A percentile compares a stretch with the other conserved stretches of the same genome.
phyloP scores from a whole-genome alignment of 2,329 filamentous ascomycete genomes.

The Calycina marina region DNA sequence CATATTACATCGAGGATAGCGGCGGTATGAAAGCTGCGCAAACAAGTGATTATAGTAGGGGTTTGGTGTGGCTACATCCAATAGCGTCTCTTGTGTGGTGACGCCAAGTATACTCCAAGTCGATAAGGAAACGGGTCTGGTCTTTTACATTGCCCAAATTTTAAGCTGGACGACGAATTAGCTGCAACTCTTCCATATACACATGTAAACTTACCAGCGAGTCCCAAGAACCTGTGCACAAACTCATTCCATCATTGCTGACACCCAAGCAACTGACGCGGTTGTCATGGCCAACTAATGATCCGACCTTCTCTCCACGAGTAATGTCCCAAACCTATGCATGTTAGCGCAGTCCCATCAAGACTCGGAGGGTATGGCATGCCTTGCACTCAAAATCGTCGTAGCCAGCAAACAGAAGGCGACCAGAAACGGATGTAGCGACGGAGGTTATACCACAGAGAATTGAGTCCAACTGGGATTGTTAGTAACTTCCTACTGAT shows the following conservation, averaged over 20 bases:
- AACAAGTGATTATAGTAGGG: too few species aligned
- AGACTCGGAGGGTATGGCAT: slow-evolving; percentile 21
- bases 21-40: too few species aligned
- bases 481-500: slow-evolving; percentile 11
- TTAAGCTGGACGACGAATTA: slow-evolving; percentile 62
- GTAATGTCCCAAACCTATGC: slow-evolving; percentile 90
- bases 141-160: slow-evolving; percentile 53
- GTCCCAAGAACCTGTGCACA: slow-evolving; percentile 99
- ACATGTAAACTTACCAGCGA: slow-evolving; percentile 71
- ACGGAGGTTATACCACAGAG: slow-evolving; percentile 97
- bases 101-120: too few species aligned
- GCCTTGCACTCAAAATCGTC: slow-evolving; percentile 99
- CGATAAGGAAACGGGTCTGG: too few species aligned
- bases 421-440: slow-evolving; percentile 90
- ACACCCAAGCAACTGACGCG: slow-evolving; percentile 96
- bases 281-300: slow-evolving; percentile 94
- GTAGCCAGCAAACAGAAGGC: slow-evolving; percentile 90
- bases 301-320: slow-evolving; percentile 91
- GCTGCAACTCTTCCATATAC: too few species aligned
- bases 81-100: too few species aligned
- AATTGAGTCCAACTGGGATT: slow-evolving; percentile 75
- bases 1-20: too few species aligned
- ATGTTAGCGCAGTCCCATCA: background rate
- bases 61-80: too few species aligned
- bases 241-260: slow-evolving; percentile 96